Evolutionary conservation across 306 rosid species (phyloP), one percentile per base, ranked within the genome.

Genomic region (Erythrophleum fordii): DNA sequence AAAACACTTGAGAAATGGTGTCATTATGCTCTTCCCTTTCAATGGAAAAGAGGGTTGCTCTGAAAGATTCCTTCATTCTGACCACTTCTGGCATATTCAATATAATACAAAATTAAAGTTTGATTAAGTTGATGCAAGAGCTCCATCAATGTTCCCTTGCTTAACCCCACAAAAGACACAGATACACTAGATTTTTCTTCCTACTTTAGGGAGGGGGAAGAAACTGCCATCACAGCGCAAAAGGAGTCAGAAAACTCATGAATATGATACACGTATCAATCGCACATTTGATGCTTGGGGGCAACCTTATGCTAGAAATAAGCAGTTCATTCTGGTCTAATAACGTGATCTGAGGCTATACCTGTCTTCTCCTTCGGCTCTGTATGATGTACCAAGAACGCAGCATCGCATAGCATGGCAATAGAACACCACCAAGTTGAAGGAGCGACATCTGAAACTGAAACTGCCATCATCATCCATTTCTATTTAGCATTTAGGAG

Each of bases 351-450:
- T 8, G 31, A 46, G 55, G 26, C 56, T 31, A 64, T 49, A 77
- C 87, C 82, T 80, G 84, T 76, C 84, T 80, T 69, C 87, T 75
- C 72, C 80, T 78, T 39, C 78, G 81, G 76, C 70, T 84, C 31
- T 70, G 79, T 70, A 84, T 76, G 26, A 70, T 45, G 22, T 61
- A 77, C 85, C 88, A 85, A 2, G 88, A 77, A 14, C 83, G 4
- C 35, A 31, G n/a, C n/a, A n/a, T n/a, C n/a, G n/a, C n/a, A n/a
- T n/a, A n/a, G n/a, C n/a, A n/a, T n/a, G n/a, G n/a, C n/a, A n/a
- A n/a, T n/a, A n/a, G n/a, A n/a, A n/a, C n/a, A n/a, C n/a, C n/a
- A n/a, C n/a, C n/a, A n/a, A n/a, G n/a, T n/a, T n/a, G n/a, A n/a
- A n/a, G n/a, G n/a, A n/a, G n/a, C n/a, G n/a, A n/a, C n/a, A n/a